phyloP scores from a whole-genome alignment of 2,329 filamentous ascomycete genomes.

The Hymenoscyphus linearis region DNA sequence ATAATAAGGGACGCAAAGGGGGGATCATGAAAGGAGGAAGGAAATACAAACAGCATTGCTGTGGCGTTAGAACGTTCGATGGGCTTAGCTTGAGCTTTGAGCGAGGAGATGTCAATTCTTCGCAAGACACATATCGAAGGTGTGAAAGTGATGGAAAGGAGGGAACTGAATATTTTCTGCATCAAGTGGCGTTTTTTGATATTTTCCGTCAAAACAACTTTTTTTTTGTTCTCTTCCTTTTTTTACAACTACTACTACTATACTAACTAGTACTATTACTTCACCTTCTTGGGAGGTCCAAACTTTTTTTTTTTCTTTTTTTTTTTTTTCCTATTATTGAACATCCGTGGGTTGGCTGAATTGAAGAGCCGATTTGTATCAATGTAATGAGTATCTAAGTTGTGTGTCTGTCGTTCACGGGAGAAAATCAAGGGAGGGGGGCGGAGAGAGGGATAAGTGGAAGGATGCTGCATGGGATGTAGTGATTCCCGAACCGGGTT shows the following conservation, averaged over 20 bases:
- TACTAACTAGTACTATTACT: too few species aligned
- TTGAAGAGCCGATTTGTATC: background rate
- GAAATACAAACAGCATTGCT: conserved; percentile 6
- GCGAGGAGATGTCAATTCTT: background rate
- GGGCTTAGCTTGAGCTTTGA: background rate
- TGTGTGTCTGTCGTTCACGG: background rate
- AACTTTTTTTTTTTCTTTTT: background rate
- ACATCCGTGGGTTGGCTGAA: background rate
- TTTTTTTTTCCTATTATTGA: background rate
- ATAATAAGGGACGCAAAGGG: conserved; percentile 6
- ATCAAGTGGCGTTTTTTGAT: background rate
- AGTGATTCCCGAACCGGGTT: too few species aligned
- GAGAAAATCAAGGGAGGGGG: too few species aligned
- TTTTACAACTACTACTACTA: too few species aligned
- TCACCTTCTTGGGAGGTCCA: too few species aligned
- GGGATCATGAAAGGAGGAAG: conserved; percentile 7
- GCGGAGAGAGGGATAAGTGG: too few species aligned
- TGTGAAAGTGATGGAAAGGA: background rate
- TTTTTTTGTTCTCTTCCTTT: background rate
- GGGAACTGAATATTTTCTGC: background rate
- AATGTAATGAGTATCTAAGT: conserved; percentile 1
- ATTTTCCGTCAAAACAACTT: background rate
- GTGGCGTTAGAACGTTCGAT: conserved; percentile 4
- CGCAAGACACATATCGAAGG: background rate
- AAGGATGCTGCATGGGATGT: too few species aligned